phyloP scores from a whole-genome alignment of 345 rosid genomes.

The Gossypium stocksii region DNA sequence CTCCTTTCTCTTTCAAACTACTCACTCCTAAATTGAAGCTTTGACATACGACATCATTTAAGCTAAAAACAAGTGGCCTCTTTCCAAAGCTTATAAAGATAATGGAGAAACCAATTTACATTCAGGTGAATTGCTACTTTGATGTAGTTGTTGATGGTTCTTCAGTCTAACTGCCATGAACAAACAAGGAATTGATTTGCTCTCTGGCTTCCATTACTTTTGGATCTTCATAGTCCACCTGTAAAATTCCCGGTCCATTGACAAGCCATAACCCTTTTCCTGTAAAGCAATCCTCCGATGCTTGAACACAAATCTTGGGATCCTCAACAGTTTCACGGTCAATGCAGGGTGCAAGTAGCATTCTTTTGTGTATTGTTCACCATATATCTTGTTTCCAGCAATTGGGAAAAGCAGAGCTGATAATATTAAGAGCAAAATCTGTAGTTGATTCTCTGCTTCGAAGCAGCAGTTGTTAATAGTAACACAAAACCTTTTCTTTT shows the following conservation, averaged over 20 bases:
- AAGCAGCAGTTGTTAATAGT: conserved; percentile 82
- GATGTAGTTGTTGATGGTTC: conserved; percentile 34
- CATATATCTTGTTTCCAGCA: conserved; percentile 48
- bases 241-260: conserved; percentile 78
- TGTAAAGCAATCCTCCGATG: conserved; percentile 69
- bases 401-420: conserved; percentile 81
- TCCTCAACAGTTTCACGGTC: conserved; percentile 83
- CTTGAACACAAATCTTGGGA: conserved; percentile 70
- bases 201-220: conserved; percentile 90
- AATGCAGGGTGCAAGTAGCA: conserved; percentile 80
- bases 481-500: conserved; percentile 82
- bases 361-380: conserved; percentile 51
- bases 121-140: conserved; percentile 25
- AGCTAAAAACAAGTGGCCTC: not conserved
- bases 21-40: not conserved
- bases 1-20: too few species aligned
- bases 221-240: conserved; percentile 74
- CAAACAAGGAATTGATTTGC: conserved; percentile 67
- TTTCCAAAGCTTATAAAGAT: not conserved
- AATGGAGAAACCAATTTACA: conserved; percentile 1
- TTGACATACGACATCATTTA: not conserved
- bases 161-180: conserved; percentile 42
- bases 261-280: conserved; percentile 84
- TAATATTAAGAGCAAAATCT: conserved; percentile 64
- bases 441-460: conserved; percentile 81